Conservation (phyloP, 345 rosid species). For the Dipteronia dyeriana region DNA sequence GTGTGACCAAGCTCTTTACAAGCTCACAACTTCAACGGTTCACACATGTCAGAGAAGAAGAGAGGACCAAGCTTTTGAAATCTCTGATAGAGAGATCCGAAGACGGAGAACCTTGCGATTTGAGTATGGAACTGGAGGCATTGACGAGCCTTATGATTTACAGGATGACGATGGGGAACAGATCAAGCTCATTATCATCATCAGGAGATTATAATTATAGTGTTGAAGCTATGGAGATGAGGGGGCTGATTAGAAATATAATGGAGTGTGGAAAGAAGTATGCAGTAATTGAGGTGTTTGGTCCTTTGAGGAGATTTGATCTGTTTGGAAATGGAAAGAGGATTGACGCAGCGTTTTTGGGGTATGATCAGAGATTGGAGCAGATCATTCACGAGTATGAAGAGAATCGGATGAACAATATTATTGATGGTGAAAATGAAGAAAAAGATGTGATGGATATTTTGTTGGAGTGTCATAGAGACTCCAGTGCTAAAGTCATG, state of each 20-base stretch:
- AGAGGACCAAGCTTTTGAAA: slow-evolving; percentile 27
- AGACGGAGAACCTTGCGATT: slow-evolving; percentile 35
- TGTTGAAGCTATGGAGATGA: slow-evolving; percentile 31
- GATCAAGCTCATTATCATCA: slow-evolving; percentile 19
- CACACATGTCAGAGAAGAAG: slow-evolving; percentile 26
- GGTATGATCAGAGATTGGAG: slow-evolving; percentile 49
- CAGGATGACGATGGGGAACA: slow-evolving; percentile 46
- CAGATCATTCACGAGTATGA: slow-evolving; percentile 55
- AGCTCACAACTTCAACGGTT: slow-evolving; percentile 34
- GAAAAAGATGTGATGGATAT: slow-evolving; percentile 40
- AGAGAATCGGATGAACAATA: slow-evolving; percentile 20
- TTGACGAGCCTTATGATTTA: slow-evolving; percentile 44
- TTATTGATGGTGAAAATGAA: neutral
- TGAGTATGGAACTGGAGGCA: slow-evolving; percentile 31
- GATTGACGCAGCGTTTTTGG: slow-evolving; percentile 42
- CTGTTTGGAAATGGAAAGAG: slow-evolving; percentile 55
- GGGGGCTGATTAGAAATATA: slow-evolving; percentile 37
- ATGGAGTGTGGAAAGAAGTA: slow-evolving; percentile 52
- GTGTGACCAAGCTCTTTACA: slow-evolving; percentile 35
- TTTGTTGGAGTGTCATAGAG: slow-evolving; percentile 35
- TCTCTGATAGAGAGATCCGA: slow-evolving; percentile 20
- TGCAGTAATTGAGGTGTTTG: slow-evolving; percentile 52
- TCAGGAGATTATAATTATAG: slow-evolving; percentile 7
- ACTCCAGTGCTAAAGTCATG: slow-evolving; percentile 34
- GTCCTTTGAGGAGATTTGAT: slow-evolving; percentile 52